A percentile compares a stretch with the other conserved stretches of the same genome.
Conservation (phyloP, 176 grass and related monocot genomes). For the Pontederia paniculata region DNA sequence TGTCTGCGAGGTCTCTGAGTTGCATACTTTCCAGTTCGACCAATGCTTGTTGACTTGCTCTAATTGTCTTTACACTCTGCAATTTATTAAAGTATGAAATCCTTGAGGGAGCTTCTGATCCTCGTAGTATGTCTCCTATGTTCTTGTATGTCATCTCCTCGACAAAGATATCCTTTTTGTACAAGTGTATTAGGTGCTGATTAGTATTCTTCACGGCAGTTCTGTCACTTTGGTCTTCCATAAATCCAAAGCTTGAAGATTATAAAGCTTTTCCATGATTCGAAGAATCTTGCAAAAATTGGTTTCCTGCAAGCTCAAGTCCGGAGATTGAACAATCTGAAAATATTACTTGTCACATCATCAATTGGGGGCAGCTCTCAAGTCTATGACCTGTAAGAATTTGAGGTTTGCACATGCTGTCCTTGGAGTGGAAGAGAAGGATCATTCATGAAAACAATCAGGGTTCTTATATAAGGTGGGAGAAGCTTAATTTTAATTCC, state of each 20-base stretch:
- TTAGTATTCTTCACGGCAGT: conserved; percentile 2
- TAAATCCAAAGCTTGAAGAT: conserved; percentile 32
- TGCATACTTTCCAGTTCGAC: too few species aligned
- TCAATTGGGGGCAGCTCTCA: conserved; percentile 14
- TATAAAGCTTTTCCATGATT: conserved; percentile 21
- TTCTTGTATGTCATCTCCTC: too few species aligned
- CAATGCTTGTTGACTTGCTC: too few species aligned
- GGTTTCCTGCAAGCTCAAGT: conserved; percentile 20
- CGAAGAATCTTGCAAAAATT: conserved; percentile 24
- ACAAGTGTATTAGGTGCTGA: too few species aligned
- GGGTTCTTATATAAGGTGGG: neutral
- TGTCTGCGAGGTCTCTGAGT: too few species aligned
- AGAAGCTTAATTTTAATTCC: too few species aligned
- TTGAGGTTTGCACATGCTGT: neutral
- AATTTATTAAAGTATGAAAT: too few species aligned
- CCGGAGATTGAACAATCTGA: conserved; percentile 31
- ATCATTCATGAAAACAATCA: neutral
- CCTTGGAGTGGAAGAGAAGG: neutral
- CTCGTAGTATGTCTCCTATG: too few species aligned
- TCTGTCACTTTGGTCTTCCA: conserved; percentile 18
- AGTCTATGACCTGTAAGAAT: conserved; percentile 21
- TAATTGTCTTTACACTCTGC: too few species aligned
- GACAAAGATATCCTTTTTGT: too few species aligned
- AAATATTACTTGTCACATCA: conserved; percentile 15
- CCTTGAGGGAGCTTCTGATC: too few species aligned